Evolutionary conservation across 2,329 filamentous ascomycete species (phyloP).

Genomic region (Calonectria hawksworthii): DNA sequence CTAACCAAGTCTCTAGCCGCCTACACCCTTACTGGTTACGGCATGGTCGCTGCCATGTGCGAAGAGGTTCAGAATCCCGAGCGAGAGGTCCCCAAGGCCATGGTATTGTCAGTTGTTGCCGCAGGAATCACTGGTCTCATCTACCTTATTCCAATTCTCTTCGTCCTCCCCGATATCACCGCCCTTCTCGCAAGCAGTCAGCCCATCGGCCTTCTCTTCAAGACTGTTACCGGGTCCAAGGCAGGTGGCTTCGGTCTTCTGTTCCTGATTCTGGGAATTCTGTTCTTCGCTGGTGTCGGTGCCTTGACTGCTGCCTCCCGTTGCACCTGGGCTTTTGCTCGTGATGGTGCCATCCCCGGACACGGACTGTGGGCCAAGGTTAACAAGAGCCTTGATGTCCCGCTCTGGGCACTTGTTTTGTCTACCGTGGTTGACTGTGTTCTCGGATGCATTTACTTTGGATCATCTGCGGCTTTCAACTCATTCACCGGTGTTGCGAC

Average conservation of each 20-base stretch:
- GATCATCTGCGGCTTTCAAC: slow-evolving; percentile 81
- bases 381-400: slow-evolving; percentile 75
- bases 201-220: slow-evolving; percentile 82
- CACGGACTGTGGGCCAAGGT: slow-evolving; percentile 76
- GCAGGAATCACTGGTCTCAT: slow-evolving; percentile 72
- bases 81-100: slow-evolving; percentile 74
- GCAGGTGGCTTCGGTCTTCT: slow-evolving; percentile 81
- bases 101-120: slow-evolving; percentile 75
- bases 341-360: slow-evolving; percentile 80
- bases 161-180: slow-evolving; percentile 78
- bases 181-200: slow-evolving; percentile 77
- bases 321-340: slow-evolving; percentile 82
- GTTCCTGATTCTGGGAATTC: slow-evolving; percentile 81
- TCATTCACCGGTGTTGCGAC: slow-evolving; percentile 85
- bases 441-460: slow-evolving; percentile 83
- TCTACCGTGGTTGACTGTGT: slow-evolving; percentile 78
- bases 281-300: slow-evolving; percentile 81
- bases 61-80: slow-evolving; percentile 72
- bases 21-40: slow-evolving; percentile 60
- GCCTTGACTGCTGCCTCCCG: slow-evolving; percentile 80
- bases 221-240: slow-evolving; percentile 78
- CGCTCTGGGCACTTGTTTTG: slow-evolving; percentile 76
- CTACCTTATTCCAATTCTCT: slow-evolving; percentile 81
- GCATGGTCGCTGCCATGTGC: slow-evolving; percentile 66
- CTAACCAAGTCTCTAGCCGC: slow-evolving; percentile 46